Base-by-base conservation (phyloP, 2,329 filamentous ascomycete genomes). In the Talaromyces sp. region DNA sequence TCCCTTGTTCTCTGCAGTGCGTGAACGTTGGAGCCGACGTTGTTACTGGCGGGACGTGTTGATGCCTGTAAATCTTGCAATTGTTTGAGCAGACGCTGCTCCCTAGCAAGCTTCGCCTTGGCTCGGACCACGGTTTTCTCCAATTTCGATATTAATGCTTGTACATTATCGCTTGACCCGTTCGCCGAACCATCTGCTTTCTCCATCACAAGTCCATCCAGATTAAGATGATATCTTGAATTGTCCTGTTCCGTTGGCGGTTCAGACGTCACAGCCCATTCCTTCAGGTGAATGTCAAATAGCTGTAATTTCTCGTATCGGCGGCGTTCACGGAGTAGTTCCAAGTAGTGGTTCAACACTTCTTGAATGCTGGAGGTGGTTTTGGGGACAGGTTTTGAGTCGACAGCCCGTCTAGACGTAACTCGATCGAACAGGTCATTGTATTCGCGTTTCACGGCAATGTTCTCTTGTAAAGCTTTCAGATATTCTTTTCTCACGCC, bases 1-100 rank as follows among this genome's bases (percentile, higher is more conserved):
- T 83, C 77, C 53, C 82, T 77, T 13, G 81, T 82, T 43, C 73
- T 73, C 60, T 80, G 75, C 29, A 85, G 72, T 3, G 80, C 81
- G 58, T 69, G 67, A 0, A 79, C 61, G 7, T 67, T 67, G 3
- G 71, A 56, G 2, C 69, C 38, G 10, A 65, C 25, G 19, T 66
- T 62, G 19, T 56, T 61, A 15, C 62, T 51, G 5, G 27, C 22
- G 10, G 22, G n/a, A 15, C 40, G 59, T 17, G 56, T 60, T 13
- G 62, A 66, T 27, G 68, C 66, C 34, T 68, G 69, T 49, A 66
- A 70, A 17, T 72, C 69, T 59, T 76, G 76, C 47, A 75, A 47
- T 53, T 75, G 71, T 27, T 75, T 73, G 2, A 79, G 71, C 5
- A 78, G 59, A 29, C 68, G 72, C 66, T 75, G 77, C 67, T 80